These are phyloP conservation scores for Beauveria asiatica DNA, from an alignment of 2,329 filamentous ascomycete genomes.

Conservation along the genomic window DNA sequence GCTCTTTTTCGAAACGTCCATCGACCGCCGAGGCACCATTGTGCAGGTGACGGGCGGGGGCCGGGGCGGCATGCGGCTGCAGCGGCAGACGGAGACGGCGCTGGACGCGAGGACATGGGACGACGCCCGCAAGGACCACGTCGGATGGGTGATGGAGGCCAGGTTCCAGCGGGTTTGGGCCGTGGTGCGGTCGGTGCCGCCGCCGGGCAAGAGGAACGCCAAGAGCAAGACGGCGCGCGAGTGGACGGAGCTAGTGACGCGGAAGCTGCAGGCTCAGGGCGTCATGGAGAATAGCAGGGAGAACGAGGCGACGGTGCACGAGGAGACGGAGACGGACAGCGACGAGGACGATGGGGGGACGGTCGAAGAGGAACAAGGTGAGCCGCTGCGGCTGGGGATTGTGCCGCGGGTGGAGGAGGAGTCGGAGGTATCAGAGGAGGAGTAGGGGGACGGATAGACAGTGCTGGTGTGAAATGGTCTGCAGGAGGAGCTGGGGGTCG, in stretches of 20 bases:
- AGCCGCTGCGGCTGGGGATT: neutral
- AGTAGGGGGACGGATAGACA: neutral
- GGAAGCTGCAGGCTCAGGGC: neutral
- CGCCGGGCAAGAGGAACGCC: neutral
- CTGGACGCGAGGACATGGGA: neutral
- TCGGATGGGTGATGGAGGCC: neutral
- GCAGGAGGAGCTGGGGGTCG: no score
- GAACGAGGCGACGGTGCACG: neutral
- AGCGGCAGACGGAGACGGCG: neutral
- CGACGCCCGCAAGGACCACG: slow-evolving; percentile 2
- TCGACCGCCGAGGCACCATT: neutral
- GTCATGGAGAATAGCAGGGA: neutral
- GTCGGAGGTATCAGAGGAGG: slow-evolving; percentile 1
- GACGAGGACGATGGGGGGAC: neutral
- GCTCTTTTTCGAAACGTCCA: slow-evolving; percentile 7
- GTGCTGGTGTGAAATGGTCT: neutral
- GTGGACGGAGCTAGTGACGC: neutral
- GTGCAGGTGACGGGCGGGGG: neutral
- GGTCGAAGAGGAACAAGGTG: neutral
- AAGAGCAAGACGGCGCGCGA: neutral
- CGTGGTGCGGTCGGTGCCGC: neutral
- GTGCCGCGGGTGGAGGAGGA: neutral
- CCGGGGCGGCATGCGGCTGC: neutral
- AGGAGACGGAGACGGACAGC: neutral
- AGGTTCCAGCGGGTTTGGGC: neutral